A percentile compares a stretch with the other conserved stretches of the same genome.
Conservation (phyloP, 441 rosid genomes). For the Adansonia rubrostipa region DNA sequence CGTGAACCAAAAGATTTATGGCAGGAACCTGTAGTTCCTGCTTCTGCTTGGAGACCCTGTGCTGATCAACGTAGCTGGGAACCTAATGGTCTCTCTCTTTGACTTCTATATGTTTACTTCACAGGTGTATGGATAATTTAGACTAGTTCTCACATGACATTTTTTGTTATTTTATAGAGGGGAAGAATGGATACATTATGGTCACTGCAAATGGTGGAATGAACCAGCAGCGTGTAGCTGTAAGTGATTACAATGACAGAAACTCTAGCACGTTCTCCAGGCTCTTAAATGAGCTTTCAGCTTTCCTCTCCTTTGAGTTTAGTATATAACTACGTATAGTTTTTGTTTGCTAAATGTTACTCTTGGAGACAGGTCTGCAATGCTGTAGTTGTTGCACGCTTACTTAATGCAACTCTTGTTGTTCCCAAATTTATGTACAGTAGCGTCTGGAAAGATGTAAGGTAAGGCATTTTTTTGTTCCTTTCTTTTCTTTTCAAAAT, state of each 20-base stretch:
- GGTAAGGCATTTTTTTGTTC: constrained; percentile 54
- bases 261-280: constrained; percentile 21
- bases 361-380: constrained; percentile 76
- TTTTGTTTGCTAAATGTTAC: constrained; percentile 29
- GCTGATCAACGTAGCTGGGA: constrained; percentile 80
- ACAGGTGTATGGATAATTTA: constrained; percentile 10
- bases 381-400: constrained; percentile 82
- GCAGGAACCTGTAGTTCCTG: constrained; percentile 73
- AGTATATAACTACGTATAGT: not conserved
- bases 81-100: constrained; percentile 56
- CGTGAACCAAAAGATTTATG: constrained; percentile 94
- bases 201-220: constrained; percentile 98
- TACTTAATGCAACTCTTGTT: constrained; percentile 89
- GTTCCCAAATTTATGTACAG: constrained; percentile 93
- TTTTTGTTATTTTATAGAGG: constrained; percentile 45
- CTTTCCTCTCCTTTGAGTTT: constrained; percentile 23
- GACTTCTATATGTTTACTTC: not conserved
- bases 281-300: constrained; percentile 8
- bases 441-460: constrained; percentile 90
- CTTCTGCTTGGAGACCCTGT: constrained; percentile 93
- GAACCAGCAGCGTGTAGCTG: constrained; percentile 98
- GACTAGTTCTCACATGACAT: constrained; percentile 21
- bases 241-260: constrained; percentile 44
- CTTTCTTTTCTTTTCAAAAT: constrained; percentile 24
- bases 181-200: constrained; percentile 84